Evolutionary conservation across 306 rosid species (phyloP), one percentile per base, ranked within the genome.

Genomic region (Sphenostylis stenocarpa): DNA sequence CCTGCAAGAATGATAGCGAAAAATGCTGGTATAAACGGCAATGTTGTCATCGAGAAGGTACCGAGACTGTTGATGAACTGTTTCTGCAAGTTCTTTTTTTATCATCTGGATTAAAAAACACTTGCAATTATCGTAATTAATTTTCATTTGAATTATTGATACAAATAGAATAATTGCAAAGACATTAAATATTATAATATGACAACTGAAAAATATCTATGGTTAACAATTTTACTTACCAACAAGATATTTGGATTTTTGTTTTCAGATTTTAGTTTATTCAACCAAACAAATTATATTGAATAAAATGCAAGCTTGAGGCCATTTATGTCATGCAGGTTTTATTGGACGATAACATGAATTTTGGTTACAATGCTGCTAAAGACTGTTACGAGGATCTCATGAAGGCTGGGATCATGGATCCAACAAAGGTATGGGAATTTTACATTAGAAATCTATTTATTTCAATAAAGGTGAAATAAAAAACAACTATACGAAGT

Each of bases 1-100:
- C 98, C 97, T 36, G 77, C 89, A 13, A 87, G 90, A 84, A 71
- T 89, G 73, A 94, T 94, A 77, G 96, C 98, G 1, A 94, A 92
- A 85, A 94, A 94, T 78, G 97, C 98, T 6, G 97, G 97, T 60
- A 91, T 81, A 58, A 94, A 91, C 84, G 97, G 98, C 84, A 92
- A 45, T 77, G 88, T 90, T 41, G 92, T 91, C 72, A 81, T 94
- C 52, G 88, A 94, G 57, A 90, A 90, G 96, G 98, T 94, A 58
- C 67, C 77, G 67, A 76, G 44, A 76, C 63, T 53, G 80, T 81
- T 36, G 83, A 84, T 67, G 66, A 45, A 34, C 61, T 55, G 64
- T 66, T 73, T 85, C 28, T 26, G 28, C 2, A 26, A 26, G 28
- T 26, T n/a, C n/a, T n/a, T n/a, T n/a, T n/a, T n/a, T n/a, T n/a